A percentile compares a stretch with the other conserved stretches of the same genome.
Conservation (phyloP, 208 protist genomes). For the Trypanosoma melophagium region DNA sequence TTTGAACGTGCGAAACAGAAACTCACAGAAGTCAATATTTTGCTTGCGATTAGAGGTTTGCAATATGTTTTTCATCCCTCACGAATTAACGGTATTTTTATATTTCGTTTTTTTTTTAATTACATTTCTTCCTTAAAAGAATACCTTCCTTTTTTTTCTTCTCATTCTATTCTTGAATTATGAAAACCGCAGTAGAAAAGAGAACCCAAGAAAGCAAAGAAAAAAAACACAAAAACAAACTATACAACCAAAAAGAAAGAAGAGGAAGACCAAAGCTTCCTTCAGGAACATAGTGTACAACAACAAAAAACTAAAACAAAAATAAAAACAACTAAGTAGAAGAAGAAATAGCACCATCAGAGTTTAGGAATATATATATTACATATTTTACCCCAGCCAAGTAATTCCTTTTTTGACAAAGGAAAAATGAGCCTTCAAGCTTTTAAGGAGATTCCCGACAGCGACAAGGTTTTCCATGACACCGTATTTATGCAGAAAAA, state of each 20-base stretch:
- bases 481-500: constrained; percentile 62
- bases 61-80: constrained; percentile 10
- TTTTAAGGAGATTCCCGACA: constrained; percentile 52
- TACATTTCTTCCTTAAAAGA: no score
- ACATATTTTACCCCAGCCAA: constrained; percentile 3
- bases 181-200: background rate
- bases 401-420: constrained; percentile 10
- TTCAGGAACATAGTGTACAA: no score
- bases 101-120: constrained; percentile 8
- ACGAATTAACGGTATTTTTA: constrained; percentile 25
- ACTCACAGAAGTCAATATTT: no score
- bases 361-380: background rate
- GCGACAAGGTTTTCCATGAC: constrained; percentile 65
- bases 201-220: constrained; percentile 3
- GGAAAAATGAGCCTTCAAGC: constrained; percentile 15
- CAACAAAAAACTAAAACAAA: background rate
- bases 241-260: background rate
- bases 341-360: background rate
- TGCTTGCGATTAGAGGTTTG: background rate
- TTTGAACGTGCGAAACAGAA: no score
- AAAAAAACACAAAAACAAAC: no score
- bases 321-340: no score
- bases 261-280: no score
- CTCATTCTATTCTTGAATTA: no score
- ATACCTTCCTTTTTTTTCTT: no score